Percentiles rank a stretch among this genome's conserved stretches.
These are phyloP conservation scores for Aspergillus uvarum DNA, from an alignment of 2,329 filamentous ascomycete genomes.

Conservation along the genomic window DNA sequence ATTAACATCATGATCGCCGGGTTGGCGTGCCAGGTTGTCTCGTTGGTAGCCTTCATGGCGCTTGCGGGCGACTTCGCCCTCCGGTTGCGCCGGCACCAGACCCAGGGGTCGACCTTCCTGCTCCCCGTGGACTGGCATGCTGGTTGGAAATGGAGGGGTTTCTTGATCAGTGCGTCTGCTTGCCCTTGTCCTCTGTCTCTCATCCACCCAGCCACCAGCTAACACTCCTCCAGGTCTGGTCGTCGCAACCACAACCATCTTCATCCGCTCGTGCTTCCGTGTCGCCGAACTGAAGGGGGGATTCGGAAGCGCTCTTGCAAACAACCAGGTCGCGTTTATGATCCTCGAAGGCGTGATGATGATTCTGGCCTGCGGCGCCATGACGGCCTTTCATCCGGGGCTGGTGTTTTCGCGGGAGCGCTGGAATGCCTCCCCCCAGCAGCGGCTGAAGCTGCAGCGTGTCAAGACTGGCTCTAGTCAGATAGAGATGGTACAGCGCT, in stretches of 20 bases:
- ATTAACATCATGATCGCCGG: slow-evolving; percentile 66
- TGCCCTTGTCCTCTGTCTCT: too few species aligned
- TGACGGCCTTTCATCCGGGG: slow-evolving; percentile 53
- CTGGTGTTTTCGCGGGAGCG: too few species aligned
- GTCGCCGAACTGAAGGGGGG: slow-evolving; percentile 52
- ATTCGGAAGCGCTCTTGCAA: slow-evolving; percentile 49
- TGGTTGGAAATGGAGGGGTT: too few species aligned
- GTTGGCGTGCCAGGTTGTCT: slow-evolving; percentile 60
- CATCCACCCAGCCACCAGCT: too few species aligned
- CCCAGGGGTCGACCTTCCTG: too few species aligned
- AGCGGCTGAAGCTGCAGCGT: too few species aligned
- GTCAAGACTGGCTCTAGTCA: too few species aligned
- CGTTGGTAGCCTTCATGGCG: slow-evolving; percentile 55
- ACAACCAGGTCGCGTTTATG: slow-evolving; percentile 53
- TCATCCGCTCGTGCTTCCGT: slow-evolving; percentile 51
- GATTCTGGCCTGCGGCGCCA: slow-evolving; percentile 43
- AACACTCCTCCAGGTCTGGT: slow-evolving; percentile 26
- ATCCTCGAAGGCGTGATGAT: slow-evolving; percentile 58
- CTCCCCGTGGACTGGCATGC: too few species aligned
- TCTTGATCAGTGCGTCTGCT: too few species aligned
- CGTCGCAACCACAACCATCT: slow-evolving; percentile 46
- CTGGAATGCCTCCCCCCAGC: too few species aligned
- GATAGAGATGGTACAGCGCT: too few species aligned
- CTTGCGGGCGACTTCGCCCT: slow-evolving; percentile 54
- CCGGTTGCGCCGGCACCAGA: slow-evolving; percentile 26